Percentiles rank a stretch among this genome's conserved stretches.
These are phyloP conservation scores for Iberis pinnata DNA, from an alignment of 345 rosid genomes.

Conservation along the genomic window DNA sequence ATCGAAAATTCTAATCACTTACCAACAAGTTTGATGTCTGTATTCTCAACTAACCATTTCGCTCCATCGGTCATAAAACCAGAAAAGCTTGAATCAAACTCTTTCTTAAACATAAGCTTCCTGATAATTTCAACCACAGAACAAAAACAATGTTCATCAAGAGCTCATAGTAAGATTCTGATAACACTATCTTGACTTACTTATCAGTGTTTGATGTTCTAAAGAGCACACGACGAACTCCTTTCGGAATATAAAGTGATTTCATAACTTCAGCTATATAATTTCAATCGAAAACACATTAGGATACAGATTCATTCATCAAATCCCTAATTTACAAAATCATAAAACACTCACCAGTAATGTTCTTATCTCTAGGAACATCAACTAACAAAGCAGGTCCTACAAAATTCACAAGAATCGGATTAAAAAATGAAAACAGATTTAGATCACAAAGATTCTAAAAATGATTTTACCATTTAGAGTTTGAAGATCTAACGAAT, in stretches of 20 bases:
- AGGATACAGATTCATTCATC: not conserved
- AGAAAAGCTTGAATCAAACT: constrained; percentile 73
- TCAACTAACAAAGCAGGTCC: constrained; percentile 56
- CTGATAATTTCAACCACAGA: constrained; percentile 33
- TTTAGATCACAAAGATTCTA: not conserved
- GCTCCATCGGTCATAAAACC: constrained; percentile 88
- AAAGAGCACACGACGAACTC: constrained; percentile 76
- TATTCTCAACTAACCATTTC: constrained; percentile 80
- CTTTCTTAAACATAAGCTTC: constrained; percentile 69
- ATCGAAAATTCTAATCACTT: not conserved
- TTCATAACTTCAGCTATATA: constrained; percentile 62
- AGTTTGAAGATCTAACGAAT: constrained; percentile 66
- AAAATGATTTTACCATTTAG: constrained; percentile 65
- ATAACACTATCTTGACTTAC: constrained; percentile 26
- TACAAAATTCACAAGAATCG: not conserved
- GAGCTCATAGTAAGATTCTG: not conserved
- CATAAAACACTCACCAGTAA: constrained; percentile 47
- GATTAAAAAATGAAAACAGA: not conserved
- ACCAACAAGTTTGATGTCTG: constrained; percentile 89
- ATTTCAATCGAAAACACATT: not conserved
- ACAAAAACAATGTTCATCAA: not conserved
- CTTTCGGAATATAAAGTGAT: constrained; percentile 67
- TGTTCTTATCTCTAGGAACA: constrained; percentile 56
- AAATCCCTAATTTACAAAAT: not conserved
- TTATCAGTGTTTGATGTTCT: constrained; percentile 82